Conservation (phyloP, 805 yeast species). For the Wickerhamomyces strasburgensis region DNA sequence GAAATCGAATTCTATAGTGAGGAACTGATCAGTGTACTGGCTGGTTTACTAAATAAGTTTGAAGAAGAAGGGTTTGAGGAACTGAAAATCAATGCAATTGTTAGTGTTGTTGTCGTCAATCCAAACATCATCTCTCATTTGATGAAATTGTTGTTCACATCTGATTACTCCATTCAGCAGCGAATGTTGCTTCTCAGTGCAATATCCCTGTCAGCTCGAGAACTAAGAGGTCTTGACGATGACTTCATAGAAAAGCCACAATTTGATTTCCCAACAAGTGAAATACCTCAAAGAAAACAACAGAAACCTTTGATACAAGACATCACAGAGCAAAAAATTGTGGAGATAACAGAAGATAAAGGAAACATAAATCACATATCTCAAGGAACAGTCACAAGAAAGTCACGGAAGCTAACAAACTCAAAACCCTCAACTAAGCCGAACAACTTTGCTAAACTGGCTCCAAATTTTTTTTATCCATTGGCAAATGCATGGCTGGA, state of each 20-base stretch:
- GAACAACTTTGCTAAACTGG: conserved; percentile 33
- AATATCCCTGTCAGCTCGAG: conserved; percentile 67
- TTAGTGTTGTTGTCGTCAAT: conserved; percentile 55
- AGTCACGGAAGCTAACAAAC: conserved; percentile 29
- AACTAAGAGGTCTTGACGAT: conserved; percentile 60
- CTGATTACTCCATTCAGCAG: conserved; percentile 80
- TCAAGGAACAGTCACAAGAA: conserved; percentile 25
- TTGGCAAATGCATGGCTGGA: conserved; percentile 49
- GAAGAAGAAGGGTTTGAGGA: conserved; percentile 58
- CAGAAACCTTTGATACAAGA: conserved; percentile 12
- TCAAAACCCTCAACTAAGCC: conserved; percentile 11
- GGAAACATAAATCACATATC: too few relatives aligned
- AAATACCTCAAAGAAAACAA: conserved; percentile 24
- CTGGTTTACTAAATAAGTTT: conserved; percentile 52
- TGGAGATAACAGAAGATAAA: conserved; percentile 12
- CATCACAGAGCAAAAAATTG: conserved; percentile 9
- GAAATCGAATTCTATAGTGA: conserved; percentile 59
- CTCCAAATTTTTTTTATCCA: conserved; percentile 46
- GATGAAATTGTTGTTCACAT: conserved; percentile 46
- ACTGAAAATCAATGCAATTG: conserved; percentile 57
- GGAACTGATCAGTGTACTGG: conserved; percentile 44
- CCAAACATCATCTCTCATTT: conserved; percentile 39
- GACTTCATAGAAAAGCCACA: conserved; percentile 36
- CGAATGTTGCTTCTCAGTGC: conserved; percentile 65
- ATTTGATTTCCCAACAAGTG: conserved; percentile 30